A percentile compares a stretch with the other conserved stretches of the same genome.
Evolutionary conservation across 768 basidiomycete species (phyloP).

Genomic region (Boletus coccyginus): DNA sequence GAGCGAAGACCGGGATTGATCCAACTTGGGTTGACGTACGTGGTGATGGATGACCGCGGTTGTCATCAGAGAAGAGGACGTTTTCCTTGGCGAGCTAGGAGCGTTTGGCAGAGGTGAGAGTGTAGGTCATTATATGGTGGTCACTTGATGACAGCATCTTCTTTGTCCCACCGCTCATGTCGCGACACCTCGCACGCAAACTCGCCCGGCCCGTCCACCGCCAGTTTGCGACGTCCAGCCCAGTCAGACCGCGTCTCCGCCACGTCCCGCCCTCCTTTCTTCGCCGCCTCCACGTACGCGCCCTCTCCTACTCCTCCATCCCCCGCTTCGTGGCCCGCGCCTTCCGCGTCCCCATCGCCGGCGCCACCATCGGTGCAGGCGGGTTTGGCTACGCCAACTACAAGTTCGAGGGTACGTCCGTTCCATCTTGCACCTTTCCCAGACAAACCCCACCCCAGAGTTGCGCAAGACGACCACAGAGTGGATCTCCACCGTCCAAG

Average conservation of each 20-base stretch:
- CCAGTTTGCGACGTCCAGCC: no score
- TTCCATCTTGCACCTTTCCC: not conserved
- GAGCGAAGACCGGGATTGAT: no score
- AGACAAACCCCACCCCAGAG: constrained; percentile 42
- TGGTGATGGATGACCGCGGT: no score
- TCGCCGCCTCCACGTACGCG: constrained; percentile 69
- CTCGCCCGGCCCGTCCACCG: no score
- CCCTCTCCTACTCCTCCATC: constrained; percentile 83
- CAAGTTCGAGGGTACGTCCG: constrained; percentile 82
- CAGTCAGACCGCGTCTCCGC: not conserved
- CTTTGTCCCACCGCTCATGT: no score
- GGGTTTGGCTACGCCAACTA: constrained; percentile 94
- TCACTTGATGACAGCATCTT: no score
- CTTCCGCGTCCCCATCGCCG: constrained; percentile 85
- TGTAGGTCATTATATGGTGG: no score
- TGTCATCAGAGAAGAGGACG: no score
- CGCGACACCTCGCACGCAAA: no score
- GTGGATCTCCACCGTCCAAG: constrained; percentile 65
- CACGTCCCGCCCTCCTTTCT: constrained; percentile 37
- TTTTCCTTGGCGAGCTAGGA: no score
- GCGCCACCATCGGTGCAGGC: constrained; percentile 86
- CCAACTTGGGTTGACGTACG: no score
- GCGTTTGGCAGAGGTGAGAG: no score
- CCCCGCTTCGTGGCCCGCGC: constrained; percentile 87
- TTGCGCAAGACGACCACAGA: constrained; percentile 64